Evolutionary conservation across 371 early-diverging fungal species (phyloP), one percentile per base, ranked within the genome.

Genomic region (Sporodiniella umbellata): DNA sequence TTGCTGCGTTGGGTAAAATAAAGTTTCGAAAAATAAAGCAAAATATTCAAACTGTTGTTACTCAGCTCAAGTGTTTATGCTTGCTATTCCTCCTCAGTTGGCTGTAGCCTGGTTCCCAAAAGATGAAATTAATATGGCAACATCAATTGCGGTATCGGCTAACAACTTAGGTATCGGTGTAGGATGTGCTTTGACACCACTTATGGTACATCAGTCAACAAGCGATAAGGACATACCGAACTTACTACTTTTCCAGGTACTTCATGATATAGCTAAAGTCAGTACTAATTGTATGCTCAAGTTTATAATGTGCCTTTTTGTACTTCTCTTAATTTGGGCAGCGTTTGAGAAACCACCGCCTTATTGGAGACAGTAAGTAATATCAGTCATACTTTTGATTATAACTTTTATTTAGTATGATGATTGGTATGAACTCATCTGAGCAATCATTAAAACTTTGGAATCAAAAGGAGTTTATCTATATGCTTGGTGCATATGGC

Each of bases 51-150:
- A 8, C 38, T 26, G 24, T 25, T 14, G 8, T 43, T 22, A 49
- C 11, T 33, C 60, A 64, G 78, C 72, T 1, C 76, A 78, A 53
- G 74, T 69, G 2, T 78, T 78, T 53, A 76, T 78, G 56, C 53
- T 80, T 12, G 64, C 78, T 5, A 50, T 80, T 7, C 80, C 80
- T 2, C 78, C 80, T 12, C 69, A 64, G 35, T 56, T 80, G 25
- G 78, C 78, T 10, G 74, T 72, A 15, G 67, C 68, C 11, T 80
- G 78, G 80, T 80, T 80, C 58, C 71, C 67, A 0, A 57, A 69
- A 21, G 68, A 60, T 15, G 66, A 74, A 53, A 60, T 72, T 42
- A 78, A 78, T 48, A 23, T 71, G 26, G 70, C 67, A 7, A 74
- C 74, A 2, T 62, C 78, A 1, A 60, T 80, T 46, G 81, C 75